Conservation (phyloP, 2,329 filamentous ascomycete species). For the Hypomyces perniciosus region DNA sequence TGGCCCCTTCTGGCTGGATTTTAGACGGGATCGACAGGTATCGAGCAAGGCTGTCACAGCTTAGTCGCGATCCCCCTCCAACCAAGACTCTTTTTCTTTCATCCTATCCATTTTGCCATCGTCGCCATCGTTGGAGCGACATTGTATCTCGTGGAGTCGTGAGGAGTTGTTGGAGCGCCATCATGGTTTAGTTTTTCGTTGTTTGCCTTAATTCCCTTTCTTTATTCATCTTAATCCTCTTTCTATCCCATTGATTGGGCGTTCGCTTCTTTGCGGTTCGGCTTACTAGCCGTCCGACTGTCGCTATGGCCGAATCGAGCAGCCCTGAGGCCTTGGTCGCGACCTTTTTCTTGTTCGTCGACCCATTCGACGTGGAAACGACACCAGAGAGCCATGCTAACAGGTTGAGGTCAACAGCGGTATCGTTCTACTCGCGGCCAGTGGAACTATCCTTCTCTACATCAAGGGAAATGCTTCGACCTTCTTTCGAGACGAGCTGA, state of each 20-base stretch:
- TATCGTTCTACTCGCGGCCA: conserved; percentile 47
- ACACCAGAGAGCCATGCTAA: conserved; percentile 21
- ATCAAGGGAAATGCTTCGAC: conserved; percentile 43
- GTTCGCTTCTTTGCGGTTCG: conserved; percentile 28
- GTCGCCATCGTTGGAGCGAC: conserved; percentile 21
- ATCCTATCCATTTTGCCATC: conserved; percentile 25
- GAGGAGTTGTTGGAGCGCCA: conserved; percentile 11
- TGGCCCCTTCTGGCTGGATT: neutral
- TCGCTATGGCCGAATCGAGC: conserved; percentile 40
- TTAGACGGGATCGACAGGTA: neutral
- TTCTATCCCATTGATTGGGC: conserved; percentile 43
- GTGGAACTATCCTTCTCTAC: conserved; percentile 40
- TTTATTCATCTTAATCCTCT: conserved; percentile 23
- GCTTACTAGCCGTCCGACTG: conserved; percentile 20
- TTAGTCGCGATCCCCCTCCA: too few relatives aligned
- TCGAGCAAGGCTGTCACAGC: neutral
- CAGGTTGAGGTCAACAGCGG: conserved; percentile 31
- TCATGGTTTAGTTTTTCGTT: conserved; percentile 14
- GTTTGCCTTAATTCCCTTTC: conserved; percentile 14
- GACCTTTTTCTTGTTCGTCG: conserved; percentile 49
- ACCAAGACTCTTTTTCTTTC: conserved; percentile 7
- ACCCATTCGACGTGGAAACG: neutral
- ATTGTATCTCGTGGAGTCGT: conserved; percentile 4
- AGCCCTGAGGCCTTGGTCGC: conserved; percentile 45
- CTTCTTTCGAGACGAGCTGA: conserved; percentile 52